Base-by-base conservation (phyloP, 148 eudicot genomes). In the Vaccinium corymbosum region DNA sequence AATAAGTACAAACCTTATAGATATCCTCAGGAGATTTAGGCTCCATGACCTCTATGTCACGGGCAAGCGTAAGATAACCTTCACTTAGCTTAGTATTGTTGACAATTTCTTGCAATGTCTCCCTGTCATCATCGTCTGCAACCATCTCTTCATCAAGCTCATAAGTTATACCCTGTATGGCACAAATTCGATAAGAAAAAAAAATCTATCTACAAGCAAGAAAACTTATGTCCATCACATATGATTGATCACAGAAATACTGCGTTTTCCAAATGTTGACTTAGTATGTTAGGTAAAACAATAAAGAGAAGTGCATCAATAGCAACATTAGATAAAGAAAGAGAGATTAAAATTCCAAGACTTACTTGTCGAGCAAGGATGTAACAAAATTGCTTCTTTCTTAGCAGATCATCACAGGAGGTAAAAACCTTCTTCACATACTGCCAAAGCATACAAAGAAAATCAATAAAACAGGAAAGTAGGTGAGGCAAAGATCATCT, bases 21-120 rank as follows among this genome's bases (percentile, higher is more conserved):
- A 95, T 95, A 86, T 97, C 98, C 85, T 95, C 98, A 6, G 98
- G 98, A 82, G 98, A 92, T 83, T 95, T 97, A 83, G 99, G 92
- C 85, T 97, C 99, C 98, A 97, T 94, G 88, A 97, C 99, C 89
- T 97, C 99, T 85, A 97, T 92, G 92, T 97, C 99, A 85, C 96
- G 98, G 72, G 99, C 99, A 89, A 97, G 98, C 59, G 97, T 94
- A 79, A 97, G 92, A 92, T 89, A 97, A 71, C 98, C 98, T 94
- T 95, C 99, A 89, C 92, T 97, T 61, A 95, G 64, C 84, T 93
- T 95, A 42, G 89, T 77, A 82, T 95, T 97, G 84, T 91, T 91
- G 74, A 95, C 89, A 48, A 97, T 92, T 35, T 94, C 98, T 88
- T 97, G 98, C 92, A 93, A 71, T 27, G 84, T 88, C 78, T 94